Evolutionary conservation across 1,284 basidiomycete species (phyloP).

Genomic region (Rhodotorula mucilaginosa): DNA sequence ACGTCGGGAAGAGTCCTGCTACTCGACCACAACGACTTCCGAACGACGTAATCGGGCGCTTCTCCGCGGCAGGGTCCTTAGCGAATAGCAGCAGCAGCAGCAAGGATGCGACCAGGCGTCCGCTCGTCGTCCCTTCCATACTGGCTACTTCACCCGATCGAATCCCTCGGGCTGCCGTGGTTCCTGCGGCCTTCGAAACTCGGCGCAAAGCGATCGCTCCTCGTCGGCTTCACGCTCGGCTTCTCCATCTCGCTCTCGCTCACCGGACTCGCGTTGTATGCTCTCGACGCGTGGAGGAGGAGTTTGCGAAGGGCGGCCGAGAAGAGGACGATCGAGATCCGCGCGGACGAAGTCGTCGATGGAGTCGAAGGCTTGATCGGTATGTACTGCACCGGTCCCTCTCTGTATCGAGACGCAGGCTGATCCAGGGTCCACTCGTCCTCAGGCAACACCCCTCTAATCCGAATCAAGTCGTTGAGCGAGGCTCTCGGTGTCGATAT

Average conservation of each 20-base stretch:
- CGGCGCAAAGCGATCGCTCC: slow-evolving; percentile 18
- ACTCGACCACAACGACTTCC: too few species aligned
- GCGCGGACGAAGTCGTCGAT: slow-evolving; percentile 57
- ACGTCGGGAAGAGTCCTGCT: neutral
- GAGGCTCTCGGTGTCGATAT: slow-evolving; percentile 90
- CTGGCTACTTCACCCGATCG: slow-evolving; percentile 3
- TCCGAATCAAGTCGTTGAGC: slow-evolving; percentile 87
- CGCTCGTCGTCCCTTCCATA: neutral
- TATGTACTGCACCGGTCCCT: slow-evolving; percentile 47
- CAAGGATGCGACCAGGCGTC: neutral
- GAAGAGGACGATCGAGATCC: slow-evolving; percentile 59
- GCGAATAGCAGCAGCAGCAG: too few species aligned
- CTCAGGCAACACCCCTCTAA: slow-evolving; percentile 86
- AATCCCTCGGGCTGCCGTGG: slow-evolving; percentile 14
- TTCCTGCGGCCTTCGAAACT: slow-evolving; percentile 31
- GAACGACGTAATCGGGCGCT: neutral
- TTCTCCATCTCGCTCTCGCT: slow-evolving; percentile 33
- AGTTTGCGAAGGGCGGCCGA: slow-evolving; percentile 7
- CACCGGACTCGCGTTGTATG: slow-evolving; percentile 32
- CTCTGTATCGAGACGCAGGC: neutral
- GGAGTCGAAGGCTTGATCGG: slow-evolving; percentile 62
- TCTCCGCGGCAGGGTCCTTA: neutral
- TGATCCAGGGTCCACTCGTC: neutral
- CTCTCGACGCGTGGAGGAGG: slow-evolving; percentile 27
- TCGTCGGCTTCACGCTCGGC: slow-evolving; percentile 35